Evolutionary conservation across 2,329 filamentous ascomycete species (phyloP).

Genomic region (Ophidiomyces ophidiicola): DNA sequence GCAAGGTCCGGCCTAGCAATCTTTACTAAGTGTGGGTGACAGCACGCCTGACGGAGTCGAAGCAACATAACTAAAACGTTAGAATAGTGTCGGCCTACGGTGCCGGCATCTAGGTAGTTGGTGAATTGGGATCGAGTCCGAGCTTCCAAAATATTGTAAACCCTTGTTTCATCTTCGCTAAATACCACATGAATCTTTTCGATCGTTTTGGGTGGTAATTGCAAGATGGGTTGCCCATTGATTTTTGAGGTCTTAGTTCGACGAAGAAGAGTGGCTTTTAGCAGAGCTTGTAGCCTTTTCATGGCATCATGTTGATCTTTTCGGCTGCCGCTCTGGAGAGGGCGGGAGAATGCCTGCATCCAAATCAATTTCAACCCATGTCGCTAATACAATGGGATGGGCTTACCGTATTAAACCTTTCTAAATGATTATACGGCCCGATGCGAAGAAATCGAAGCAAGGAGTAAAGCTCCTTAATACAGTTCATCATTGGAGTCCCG

Average conservation of each 20-base stretch:
- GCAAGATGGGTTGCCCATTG: conserved; percentile 64
- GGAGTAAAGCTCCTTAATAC: conserved; percentile 63
- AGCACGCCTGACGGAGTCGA: conserved; percentile 68
- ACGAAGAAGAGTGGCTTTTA: conserved; percentile 70
- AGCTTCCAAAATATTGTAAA: conserved; percentile 56
- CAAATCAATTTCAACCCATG: conserved; percentile 8
- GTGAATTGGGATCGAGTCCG: conserved; percentile 61
- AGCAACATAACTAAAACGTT: conserved; percentile 68
- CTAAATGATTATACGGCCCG: conserved; percentile 56
- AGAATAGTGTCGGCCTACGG: conserved; percentile 61
- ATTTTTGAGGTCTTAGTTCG: conserved; percentile 69
- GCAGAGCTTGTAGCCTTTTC: conserved; percentile 57
- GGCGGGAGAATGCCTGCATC: conserved; percentile 40
- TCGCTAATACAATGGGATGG: background rate
- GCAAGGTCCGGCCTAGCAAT: conserved; percentile 29
- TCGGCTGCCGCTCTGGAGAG: conserved; percentile 35
- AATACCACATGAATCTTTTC: conserved; percentile 53
- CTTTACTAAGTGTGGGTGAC: conserved; percentile 60
- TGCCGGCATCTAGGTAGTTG: conserved; percentile 57
- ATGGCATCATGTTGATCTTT: conserved; percentile 43
- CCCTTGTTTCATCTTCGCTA: conserved; percentile 49
- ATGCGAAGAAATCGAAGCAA: conserved; percentile 67
- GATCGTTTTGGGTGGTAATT: conserved; percentile 53
- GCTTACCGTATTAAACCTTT: conserved; percentile 48
- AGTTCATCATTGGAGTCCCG: conserved; percentile 84